These are phyloP conservation scores for Thyridium curvatum DNA, from an alignment of 2,329 filamentous ascomycete genomes.

Conservation along the genomic window DNA sequence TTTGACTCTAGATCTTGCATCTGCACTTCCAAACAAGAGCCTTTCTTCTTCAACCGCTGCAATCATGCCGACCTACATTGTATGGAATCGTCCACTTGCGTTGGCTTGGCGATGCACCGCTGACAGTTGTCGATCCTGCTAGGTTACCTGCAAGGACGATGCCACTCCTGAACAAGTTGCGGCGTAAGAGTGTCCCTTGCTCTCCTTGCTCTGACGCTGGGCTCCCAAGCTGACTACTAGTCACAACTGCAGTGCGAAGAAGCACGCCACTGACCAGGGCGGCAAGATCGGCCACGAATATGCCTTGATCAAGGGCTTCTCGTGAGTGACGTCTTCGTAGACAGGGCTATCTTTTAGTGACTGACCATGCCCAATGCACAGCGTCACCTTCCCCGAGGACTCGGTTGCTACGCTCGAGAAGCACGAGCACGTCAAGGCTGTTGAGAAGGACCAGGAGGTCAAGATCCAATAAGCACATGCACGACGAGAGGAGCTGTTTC, in stretches of 20 bases:
- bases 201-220: background rate
- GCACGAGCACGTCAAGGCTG: conserved; percentile 64
- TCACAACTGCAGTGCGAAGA: conserved; percentile 57
- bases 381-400: conserved; percentile 67
- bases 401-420: conserved; percentile 58
- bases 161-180: conserved; percentile 61
- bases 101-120: background rate
- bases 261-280: conserved; percentile 66
- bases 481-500: too few relatives aligned
- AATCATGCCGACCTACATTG: conserved; percentile 53
- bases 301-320: conserved; percentile 84
- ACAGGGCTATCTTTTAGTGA: conserved; percentile 3
- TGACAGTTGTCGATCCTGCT: background rate
- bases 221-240: conserved; percentile 3
- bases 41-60: background rate
- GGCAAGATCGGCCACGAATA: conserved; percentile 82
- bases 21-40: background rate
- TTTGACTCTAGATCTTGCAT: too few relatives aligned
- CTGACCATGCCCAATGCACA: conserved; percentile 24
- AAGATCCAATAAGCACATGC: conserved; percentile 55
- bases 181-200: conserved; percentile 45
- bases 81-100: conserved; percentile 21
- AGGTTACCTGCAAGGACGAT: conserved; percentile 77
- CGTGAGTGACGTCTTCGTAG: conserved; percentile 50
- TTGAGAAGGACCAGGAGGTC: conserved; percentile 69